These are phyloP conservation scores for Ceratocystis albifundus DNA, from an alignment of 2,329 filamentous ascomycete species.

Conservation along the genomic window DNA sequence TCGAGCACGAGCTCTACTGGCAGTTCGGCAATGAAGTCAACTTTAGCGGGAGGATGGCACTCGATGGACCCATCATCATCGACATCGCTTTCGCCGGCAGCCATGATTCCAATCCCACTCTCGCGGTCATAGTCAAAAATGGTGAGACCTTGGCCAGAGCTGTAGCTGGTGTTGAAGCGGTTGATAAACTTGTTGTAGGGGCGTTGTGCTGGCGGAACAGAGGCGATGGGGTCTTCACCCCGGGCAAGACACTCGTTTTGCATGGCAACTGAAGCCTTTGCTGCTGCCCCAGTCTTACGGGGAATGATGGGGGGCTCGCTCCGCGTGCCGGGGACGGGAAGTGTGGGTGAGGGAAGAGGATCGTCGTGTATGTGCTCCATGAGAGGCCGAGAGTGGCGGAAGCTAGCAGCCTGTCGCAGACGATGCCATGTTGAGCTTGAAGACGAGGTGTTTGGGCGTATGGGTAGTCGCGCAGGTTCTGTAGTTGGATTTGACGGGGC, in stretches of 20 bases:
- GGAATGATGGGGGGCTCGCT: conserved; percentile 51
- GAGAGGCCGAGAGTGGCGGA: conserved; percentile 38
- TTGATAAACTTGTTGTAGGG: conserved; percentile 5
- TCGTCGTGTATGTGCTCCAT: conserved; percentile 26
- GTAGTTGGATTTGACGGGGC: conserved; percentile 29
- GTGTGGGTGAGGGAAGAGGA: conserved; percentile 23
- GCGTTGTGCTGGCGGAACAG: not conserved
- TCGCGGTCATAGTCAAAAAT: conserved; percentile 42
- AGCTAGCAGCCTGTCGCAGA: conserved; percentile 41
- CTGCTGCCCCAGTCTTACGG: conserved; percentile 47
- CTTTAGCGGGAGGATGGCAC: not conserved
- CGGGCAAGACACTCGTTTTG: conserved; percentile 39
- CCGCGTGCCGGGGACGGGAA: conserved; percentile 39
- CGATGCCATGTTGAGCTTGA: conserved; percentile 34
- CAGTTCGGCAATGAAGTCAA: conserved; percentile 45
- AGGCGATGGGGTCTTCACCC: conserved; percentile 9
- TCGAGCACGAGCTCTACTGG: conserved; percentile 50
- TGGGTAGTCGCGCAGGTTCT: conserved; percentile 31
- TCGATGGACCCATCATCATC: conserved; percentile 30
- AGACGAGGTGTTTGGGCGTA: conserved; percentile 13
- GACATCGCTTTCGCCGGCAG: conserved; percentile 36
- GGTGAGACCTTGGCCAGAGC: conserved; percentile 24
- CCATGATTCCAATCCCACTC: conserved; percentile 52
- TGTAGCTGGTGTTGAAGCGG: conserved; percentile 10
- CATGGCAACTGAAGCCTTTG: conserved; percentile 48